Conservation (phyloP, 2,329 filamentous ascomycete genomes). For the Cordyceps pruinosa region DNA sequence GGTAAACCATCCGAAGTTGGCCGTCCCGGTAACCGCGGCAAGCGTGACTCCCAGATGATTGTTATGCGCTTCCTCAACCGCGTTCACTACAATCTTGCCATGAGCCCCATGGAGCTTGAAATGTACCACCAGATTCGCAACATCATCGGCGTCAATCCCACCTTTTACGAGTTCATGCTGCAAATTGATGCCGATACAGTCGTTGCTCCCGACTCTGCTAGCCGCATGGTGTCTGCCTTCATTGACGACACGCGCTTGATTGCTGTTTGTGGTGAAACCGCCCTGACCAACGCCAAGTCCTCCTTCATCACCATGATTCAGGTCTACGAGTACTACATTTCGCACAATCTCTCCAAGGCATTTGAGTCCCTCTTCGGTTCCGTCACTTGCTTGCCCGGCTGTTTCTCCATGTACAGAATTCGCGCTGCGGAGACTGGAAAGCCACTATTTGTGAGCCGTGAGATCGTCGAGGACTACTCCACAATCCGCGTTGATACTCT, state of each 20-base stretch:
- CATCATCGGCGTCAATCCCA: slow-evolving; percentile 96
- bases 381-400: slow-evolving; percentile 95
- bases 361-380: slow-evolving; percentile 97
- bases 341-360: slow-evolving; percentile 91
- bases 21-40: slow-evolving; percentile 93
- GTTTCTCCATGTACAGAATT: slow-evolving; percentile 98
- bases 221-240: slow-evolving; percentile 87
- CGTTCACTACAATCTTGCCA: slow-evolving; percentile 92
- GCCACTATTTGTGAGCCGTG: slow-evolving; percentile 89
- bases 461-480: slow-evolving; percentile 80
- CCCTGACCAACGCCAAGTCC: slow-evolving; percentile 83
- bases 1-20: slow-evolving; percentile 96
- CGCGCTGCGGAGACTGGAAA: slow-evolving; percentile 91
- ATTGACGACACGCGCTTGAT: slow-evolving; percentile 89
- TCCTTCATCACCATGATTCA: slow-evolving; percentile 99
- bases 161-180: slow-evolving; percentile 94
- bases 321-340: slow-evolving; percentile 99
- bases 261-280: slow-evolving; percentile 90
- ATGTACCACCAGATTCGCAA: slow-evolving; percentile 99
- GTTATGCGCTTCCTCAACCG: slow-evolving; percentile 99
- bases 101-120: slow-evolving; percentile 94
- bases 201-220: slow-evolving; percentile 81
- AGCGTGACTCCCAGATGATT: slow-evolving; percentile 98
- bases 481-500: slow-evolving; percentile 95
- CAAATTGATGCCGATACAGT: slow-evolving; percentile 98